Conservation (phyloP, 106 monocot genomes). For the Xerophyta viscosa region DNA sequence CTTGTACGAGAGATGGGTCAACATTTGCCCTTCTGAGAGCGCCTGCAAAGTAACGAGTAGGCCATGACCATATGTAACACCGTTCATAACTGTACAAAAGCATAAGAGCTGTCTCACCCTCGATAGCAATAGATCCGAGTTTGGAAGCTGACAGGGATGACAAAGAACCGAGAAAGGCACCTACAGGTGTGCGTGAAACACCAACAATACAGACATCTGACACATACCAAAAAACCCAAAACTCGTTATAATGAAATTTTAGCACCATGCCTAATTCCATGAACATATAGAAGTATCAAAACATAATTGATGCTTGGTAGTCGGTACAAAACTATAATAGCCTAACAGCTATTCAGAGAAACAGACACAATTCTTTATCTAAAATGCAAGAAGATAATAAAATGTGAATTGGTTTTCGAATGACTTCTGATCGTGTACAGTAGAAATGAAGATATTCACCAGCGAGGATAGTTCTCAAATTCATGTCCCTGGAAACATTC, state of each 20-base stretch:
- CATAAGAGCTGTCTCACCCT: conserved; percentile 28
- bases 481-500: no score
- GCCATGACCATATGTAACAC: background rate
- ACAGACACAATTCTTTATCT: no score
- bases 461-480: no score
- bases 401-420: no score
- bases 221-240: background rate
- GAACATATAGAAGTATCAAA: background rate
- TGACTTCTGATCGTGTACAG: no score
- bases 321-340: no score
- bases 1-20: conserved; percentile 91
- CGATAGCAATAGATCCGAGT: conserved; percentile 86
- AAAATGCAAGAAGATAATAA: no score
- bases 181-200: conserved; percentile 91
- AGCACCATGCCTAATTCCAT: background rate
- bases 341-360: no score
- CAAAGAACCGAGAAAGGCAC: conserved; percentile 89
- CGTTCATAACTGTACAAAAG: background rate
- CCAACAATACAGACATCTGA: conserved; percentile 99
- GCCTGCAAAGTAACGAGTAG: conserved; percentile 23
- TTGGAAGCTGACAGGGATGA: conserved; percentile 93
- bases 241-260: background rate
- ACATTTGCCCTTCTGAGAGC: conserved; percentile 80
- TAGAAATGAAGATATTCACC: no score
- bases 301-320: no score